Conservation (phyloP, 345 rosid genomes). For the Linum tenue region DNA sequence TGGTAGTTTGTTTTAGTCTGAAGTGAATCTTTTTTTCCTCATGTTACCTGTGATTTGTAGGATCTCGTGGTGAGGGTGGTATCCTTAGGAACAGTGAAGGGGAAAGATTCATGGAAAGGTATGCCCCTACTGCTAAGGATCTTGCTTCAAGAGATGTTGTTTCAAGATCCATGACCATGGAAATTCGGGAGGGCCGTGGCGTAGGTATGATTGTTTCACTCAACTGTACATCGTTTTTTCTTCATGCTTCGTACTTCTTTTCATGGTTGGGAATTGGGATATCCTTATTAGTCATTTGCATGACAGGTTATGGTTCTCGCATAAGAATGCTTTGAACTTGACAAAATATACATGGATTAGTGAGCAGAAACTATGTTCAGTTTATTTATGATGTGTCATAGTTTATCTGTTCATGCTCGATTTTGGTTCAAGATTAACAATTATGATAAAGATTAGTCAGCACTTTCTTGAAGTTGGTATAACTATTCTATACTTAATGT, state of each 20-base stretch:
- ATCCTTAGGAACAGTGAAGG: constrained; percentile 96
- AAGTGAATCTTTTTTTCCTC: not conserved
- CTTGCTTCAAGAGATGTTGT: constrained; percentile 99
- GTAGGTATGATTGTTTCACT: constrained; percentile 54
- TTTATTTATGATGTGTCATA: not conserved
- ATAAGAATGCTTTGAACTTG: not conserved
- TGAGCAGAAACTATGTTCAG: not conserved
- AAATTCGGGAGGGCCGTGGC: constrained; percentile 98
- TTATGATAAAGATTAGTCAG: not conserved
- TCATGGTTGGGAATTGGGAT: not conserved
- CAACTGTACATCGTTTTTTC: not conserved
- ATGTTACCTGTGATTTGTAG: constrained; percentile 28
- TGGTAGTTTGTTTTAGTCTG: constrained; percentile 3
- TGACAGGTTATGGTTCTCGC: not conserved
- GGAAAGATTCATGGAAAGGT: constrained; percentile 97
- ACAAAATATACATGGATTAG: not conserved
- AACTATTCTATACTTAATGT: not conserved
- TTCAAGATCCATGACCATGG: constrained; percentile 99
- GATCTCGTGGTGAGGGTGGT: constrained; percentile 99
- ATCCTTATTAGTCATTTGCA: too few relatives aligned
- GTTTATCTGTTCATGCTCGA: not conserved
- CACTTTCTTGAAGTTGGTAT: not conserved
- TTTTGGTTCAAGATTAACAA: not conserved
- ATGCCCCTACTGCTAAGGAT: constrained; percentile 99
- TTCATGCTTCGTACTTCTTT: not conserved